Conservation (phyloP, 2,329 filamentous ascomycete genomes). For the Ceratocystis diversiconidia region DNA sequence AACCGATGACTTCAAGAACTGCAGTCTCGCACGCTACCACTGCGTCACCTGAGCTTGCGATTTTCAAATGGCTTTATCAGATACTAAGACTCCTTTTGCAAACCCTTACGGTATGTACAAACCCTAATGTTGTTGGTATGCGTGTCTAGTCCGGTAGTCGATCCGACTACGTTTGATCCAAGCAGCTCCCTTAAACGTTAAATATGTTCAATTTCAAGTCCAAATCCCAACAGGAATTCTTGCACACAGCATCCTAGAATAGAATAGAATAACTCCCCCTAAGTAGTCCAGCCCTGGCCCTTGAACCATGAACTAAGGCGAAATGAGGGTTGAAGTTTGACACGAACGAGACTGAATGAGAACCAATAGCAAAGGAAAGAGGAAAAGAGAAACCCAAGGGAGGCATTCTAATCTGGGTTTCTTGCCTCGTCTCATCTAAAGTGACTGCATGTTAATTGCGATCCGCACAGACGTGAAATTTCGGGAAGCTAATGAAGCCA, state of each 20-base stretch:
- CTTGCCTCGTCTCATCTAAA: constrained; percentile 6
- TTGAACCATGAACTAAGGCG: not conserved
- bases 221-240: too few species aligned
- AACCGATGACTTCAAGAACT: constrained; percentile 18
- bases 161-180: too few species aligned
- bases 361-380: not conserved
- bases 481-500: constrained; percentile 1
- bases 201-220: too few species aligned
- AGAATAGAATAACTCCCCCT: too few species aligned
- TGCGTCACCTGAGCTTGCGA: constrained; percentile 15
- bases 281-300: not conserved
- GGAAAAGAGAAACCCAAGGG: not conserved
- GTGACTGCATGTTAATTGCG: constrained; percentile 6
- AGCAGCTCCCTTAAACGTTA: too few species aligned
- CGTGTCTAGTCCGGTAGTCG: too few species aligned
- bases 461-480: constrained; percentile 8
- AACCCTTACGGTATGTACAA: not conserved
- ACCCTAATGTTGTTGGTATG: too few species aligned
- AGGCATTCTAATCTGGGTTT: not conserved
- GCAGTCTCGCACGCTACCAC: constrained; percentile 18
- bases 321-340: not conserved
- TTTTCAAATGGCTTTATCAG: not conserved
- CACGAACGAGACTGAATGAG: not conserved
- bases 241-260: too few species aligned
- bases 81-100: not conserved